These are phyloP conservation scores for Sanghuangporus sanghuang DNA, from an alignment of 1,284 basidiomycete species.

Conservation along the genomic window DNA sequence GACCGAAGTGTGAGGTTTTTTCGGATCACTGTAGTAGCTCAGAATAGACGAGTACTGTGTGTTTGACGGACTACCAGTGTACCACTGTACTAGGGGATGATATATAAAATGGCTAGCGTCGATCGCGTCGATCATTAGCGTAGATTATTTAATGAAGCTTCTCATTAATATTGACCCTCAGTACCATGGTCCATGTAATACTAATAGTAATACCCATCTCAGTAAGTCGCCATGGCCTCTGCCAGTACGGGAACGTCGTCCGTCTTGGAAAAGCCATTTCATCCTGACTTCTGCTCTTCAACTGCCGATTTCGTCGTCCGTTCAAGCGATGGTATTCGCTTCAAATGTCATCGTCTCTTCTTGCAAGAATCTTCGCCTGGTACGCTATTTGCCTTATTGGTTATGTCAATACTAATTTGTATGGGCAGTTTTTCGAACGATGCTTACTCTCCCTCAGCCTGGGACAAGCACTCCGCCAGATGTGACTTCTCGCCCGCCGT, in stretches of 20 bases:
- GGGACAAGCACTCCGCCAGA: background rate
- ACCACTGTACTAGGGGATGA: no score
- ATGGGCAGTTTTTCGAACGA: constrained; percentile 13
- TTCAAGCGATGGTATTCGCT: constrained; percentile 14
- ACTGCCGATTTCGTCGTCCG: constrained; percentile 17
- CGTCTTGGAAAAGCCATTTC: constrained; percentile 4
- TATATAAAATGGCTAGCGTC: no score
- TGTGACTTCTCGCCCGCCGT: background rate
- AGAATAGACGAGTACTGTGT: background rate
- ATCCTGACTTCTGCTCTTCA: constrained; percentile 13
- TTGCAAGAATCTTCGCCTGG: constrained; percentile 16
- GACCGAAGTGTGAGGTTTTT: background rate
- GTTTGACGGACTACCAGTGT: no score
- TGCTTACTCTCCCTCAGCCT: constrained; percentile 16
- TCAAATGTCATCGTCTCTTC: constrained; percentile 17
- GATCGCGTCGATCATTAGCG: no score
- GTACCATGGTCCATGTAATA: background rate
- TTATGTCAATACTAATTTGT: background rate
- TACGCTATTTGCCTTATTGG: background rate
- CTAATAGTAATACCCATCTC: background rate
- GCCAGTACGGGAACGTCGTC: background rate
- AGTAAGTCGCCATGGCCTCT: constrained; percentile 3
- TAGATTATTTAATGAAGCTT: no score
- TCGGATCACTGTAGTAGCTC: background rate
- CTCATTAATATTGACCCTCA: no score